phyloP scores from a whole-genome alignment of 441 rosid species.

The Biscutella laevigata region DNA sequence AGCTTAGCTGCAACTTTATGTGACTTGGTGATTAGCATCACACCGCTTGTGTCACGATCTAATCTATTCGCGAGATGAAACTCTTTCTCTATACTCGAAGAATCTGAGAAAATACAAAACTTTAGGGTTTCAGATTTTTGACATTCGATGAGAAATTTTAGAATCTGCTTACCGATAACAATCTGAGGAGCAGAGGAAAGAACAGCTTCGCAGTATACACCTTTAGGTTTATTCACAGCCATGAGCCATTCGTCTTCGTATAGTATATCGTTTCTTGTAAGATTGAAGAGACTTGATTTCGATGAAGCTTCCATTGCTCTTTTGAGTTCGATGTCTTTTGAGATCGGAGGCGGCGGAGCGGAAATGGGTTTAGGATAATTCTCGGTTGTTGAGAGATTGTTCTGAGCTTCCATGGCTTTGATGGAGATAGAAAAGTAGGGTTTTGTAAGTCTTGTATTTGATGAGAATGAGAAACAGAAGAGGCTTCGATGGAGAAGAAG shows the following conservation, averaged over 20 bases:
- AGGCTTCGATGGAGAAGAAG: constrained; percentile 14
- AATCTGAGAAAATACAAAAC: not conserved
- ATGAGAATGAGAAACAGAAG: not conserved
- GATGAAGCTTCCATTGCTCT: constrained; percentile 83
- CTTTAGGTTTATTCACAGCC: constrained; percentile 68
- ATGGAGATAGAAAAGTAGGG: constrained; percentile 20
- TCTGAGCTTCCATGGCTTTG: constrained; percentile 39
- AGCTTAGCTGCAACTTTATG: constrained; percentile 79
- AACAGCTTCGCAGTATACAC: constrained; percentile 71
- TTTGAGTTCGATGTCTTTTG: constrained; percentile 61
- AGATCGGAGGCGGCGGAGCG: constrained; percentile 56
- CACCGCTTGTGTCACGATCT: constrained; percentile 86
- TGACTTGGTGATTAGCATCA: constrained; percentile 73
- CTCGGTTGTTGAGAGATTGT: not conserved
- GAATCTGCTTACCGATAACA: constrained; percentile 27
- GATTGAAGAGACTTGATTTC: constrained; percentile 49
- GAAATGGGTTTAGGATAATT: constrained; percentile 70
- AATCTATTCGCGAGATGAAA: constrained; percentile 81
- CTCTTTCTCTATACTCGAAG: constrained; percentile 49
- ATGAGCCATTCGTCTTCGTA: constrained; percentile 79
- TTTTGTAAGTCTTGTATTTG: constrained; percentile 23
- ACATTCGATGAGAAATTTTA: not conserved
- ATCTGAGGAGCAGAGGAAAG: constrained; percentile 41
- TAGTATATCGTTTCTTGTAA: constrained; percentile 38
- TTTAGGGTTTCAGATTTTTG: no score